Base-by-base conservation (phyloP, 352 stramenopile genomes). In the Phytopythium vexans region DNA sequence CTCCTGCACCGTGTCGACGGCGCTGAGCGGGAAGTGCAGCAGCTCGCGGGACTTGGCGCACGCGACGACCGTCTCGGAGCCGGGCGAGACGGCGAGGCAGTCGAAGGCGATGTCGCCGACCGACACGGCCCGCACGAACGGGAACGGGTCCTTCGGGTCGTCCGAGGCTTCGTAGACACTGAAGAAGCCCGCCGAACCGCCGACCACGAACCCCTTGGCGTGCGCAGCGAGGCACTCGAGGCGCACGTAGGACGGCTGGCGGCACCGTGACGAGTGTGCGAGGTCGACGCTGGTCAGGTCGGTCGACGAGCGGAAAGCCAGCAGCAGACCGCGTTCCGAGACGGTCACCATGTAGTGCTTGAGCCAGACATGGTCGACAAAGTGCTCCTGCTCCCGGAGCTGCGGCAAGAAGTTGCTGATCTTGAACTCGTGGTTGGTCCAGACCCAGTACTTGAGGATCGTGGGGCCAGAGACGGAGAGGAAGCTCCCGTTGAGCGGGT, bases 281-380 rank as follows among this genome's bases (percentile, higher is more conserved):
- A 93, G 66, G 52, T 93, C 82, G 43, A 77, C 82, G 34, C 62
- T 72, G 16, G 56, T 63, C 6, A 60, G 63, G 57, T 92, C 79
- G 15, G 70, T 61, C 0, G 80, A 60, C 8, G 74, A 68, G 12
- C 74, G 77, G 41, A 91, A 91, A 21, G 62, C 81, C 16, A 93
- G 68, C 8, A 93, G 48, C 33, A 88, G 56, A 0, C 79, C 82
- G 34, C 78, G 67, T 40, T 92, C 82, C 2, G 82, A 89, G 3
- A 92, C 64, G 27, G 77, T 66, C 6, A 90, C 56, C 73, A 92
- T 88, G 49, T 82, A 73, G 45, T 92, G 75, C 21, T 77, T 77
- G 7, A 87, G 50, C 81, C 83, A 93, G 3, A 86, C 66, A 39
- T 93, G 83, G 51, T 93, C 83, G 3, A 88, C 79, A 49, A 90